phyloP scores from a whole-genome alignment of 2,329 filamentous ascomycete genomes.

The Penicillium sp. region DNA sequence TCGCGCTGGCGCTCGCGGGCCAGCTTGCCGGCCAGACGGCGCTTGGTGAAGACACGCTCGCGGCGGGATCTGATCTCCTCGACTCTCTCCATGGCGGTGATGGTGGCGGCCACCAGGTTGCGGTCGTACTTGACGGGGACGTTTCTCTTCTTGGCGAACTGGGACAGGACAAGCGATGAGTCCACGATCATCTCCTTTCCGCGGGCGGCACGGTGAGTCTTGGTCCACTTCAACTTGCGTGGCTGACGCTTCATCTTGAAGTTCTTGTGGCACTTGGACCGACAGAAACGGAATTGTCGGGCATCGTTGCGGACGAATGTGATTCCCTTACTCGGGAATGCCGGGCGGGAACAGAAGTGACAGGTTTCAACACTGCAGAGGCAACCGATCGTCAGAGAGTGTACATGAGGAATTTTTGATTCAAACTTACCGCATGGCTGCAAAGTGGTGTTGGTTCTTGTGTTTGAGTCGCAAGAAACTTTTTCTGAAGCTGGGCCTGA shows the following conservation, averaged over 20 bases:
- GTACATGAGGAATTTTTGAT: background rate
- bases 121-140: conserved; percentile 94
- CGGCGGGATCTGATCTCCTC: conserved; percentile 79
- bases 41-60: conserved; percentile 92
- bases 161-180: conserved; percentile 69
- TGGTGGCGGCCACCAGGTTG: conserved; percentile 80
- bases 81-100: conserved; percentile 90
- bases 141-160: conserved; percentile 91
- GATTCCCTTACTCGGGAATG: conserved; percentile 66
- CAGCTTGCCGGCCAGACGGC: conserved; percentile 82
- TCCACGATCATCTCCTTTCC: conserved; percentile 93
- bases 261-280: conserved; percentile 69
- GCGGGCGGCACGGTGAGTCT: conserved; percentile 81
- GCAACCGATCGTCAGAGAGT: background rate
- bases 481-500: conserved; percentile 24
- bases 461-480: conserved; percentile 26
- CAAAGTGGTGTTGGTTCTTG: conserved; percentile 20
- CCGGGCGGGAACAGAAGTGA: conserved; percentile 70
- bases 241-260: conserved; percentile 99
- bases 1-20: conserved; percentile 73
- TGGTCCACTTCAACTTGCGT: conserved; percentile 95
- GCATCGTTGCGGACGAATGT: conserved; percentile 69
- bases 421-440: conserved; percentile 28
- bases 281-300: conserved; percentile 67
- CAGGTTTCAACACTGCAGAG: conserved; percentile 58